phyloP scores from a whole-genome alignment of 805 yeast species.

The Wickerhamomyces xylosicus region DNA sequence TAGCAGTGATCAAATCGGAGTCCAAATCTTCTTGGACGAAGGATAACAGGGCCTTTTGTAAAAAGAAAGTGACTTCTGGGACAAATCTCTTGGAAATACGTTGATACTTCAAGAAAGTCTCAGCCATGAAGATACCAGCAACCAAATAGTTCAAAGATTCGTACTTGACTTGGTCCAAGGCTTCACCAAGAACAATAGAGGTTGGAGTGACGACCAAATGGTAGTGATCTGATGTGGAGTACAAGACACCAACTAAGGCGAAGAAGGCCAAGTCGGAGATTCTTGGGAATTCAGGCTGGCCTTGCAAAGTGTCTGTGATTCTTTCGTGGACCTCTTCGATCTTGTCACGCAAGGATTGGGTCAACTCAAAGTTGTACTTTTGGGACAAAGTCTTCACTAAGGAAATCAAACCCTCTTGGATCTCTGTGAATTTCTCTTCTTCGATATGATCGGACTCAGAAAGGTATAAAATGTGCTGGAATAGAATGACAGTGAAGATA shows the following conservation, averaged over 20 bases:
- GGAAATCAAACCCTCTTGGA: slow-evolving; percentile 33
- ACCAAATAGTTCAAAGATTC: slow-evolving; percentile 32
- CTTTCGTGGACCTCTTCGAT: slow-evolving; percentile 46
- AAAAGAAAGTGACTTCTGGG: slow-evolving; percentile 66
- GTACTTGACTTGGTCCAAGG: slow-evolving; percentile 42
- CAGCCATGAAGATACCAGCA: slow-evolving; percentile 58
- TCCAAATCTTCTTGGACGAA: slow-evolving; percentile 27
- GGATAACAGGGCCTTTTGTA: slow-evolving; percentile 40
- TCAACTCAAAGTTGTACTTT: slow-evolving; percentile 52
- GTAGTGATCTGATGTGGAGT: slow-evolving; percentile 92
- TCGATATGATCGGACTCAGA: slow-evolving; percentile 28
- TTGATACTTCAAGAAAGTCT: slow-evolving; percentile 62
- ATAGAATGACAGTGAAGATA: slow-evolving; percentile 47
- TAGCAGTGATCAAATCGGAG: slow-evolving; percentile 5
- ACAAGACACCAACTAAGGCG: slow-evolving; percentile 62
- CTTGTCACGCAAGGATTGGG: slow-evolving; percentile 49
- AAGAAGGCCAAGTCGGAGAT: slow-evolving; percentile 57
- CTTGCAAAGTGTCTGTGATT: slow-evolving; percentile 23
- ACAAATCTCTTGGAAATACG: slow-evolving; percentile 66
- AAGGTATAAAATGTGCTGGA: slow-evolving; percentile 49
- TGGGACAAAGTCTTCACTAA: slow-evolving; percentile 51
- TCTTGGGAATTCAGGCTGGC: slow-evolving; percentile 26
- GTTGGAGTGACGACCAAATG: slow-evolving; percentile 88
- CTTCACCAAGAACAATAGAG: slow-evolving; percentile 59
- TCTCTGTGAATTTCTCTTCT: slow-evolving; percentile 24